phyloP scores from a whole-genome alignment of 441 rosid species.

The Adansonia rubrostipa region DNA sequence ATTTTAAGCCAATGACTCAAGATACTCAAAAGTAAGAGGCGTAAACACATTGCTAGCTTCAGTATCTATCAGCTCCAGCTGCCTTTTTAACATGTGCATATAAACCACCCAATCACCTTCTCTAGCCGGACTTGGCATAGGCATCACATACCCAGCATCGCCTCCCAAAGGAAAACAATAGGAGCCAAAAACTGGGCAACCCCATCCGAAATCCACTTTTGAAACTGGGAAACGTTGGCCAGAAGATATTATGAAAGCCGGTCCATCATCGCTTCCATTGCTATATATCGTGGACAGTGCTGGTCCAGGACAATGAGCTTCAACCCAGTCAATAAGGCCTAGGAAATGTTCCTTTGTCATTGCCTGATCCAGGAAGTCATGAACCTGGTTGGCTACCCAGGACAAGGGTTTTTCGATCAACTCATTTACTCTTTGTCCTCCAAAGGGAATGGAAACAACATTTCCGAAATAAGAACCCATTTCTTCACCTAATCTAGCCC shows the following conservation, averaged over 20 bases:
- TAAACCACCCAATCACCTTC: slow-evolving; percentile 85
- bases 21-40: slow-evolving; percentile 46
- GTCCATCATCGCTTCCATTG: slow-evolving; percentile 51
- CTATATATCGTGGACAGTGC: slow-evolving; percentile 58
- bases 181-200: slow-evolving; percentile 72
- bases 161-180: slow-evolving; percentile 93
- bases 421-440: slow-evolving; percentile 44
- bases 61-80: slow-evolving; percentile 57
- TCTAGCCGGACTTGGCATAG: slow-evolving; percentile 66
- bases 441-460: slow-evolving; percentile 71
- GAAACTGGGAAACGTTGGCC: slow-evolving; percentile 64
- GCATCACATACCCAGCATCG: slow-evolving; percentile 77
- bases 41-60: slow-evolving; percentile 54
- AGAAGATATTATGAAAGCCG: slow-evolving; percentile 78
- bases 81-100: slow-evolving; percentile 55
- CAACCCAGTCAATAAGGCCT: slow-evolving; percentile 85
- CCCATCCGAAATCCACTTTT: slow-evolving; percentile 80
- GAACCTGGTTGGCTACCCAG: slow-evolving; percentile 65
- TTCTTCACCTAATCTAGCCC: slow-evolving; percentile 47
- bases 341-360: slow-evolving; percentile 72
- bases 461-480: slow-evolving; percentile 74
- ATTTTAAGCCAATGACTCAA: neutral
- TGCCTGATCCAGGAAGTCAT: slow-evolving; percentile 50
- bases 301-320: slow-evolving; percentile 66
- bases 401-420: slow-evolving; percentile 54